Percentiles rank a stretch among this genome's conserved stretches.
Evolutionary conservation across 2,329 filamentous ascomycete genomes (phyloP).

Genomic region (Xylariales sp.): DNA sequence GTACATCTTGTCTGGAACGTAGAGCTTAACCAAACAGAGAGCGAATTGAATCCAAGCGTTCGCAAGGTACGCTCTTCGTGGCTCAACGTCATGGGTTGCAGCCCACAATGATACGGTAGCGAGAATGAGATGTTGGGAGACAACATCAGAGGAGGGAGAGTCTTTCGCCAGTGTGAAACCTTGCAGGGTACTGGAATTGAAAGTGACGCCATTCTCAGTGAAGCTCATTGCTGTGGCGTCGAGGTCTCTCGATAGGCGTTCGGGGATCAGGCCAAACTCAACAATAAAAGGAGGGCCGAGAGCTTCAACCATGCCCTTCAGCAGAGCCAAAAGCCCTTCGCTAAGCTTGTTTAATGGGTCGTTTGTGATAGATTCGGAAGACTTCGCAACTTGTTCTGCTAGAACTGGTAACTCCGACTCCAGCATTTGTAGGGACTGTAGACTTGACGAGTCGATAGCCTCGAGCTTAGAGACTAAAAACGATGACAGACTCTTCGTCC

Average conservation of each 20-base stretch:
- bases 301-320: conserved; percentile 36
- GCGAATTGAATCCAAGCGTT: conserved; percentile 74
- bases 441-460: conserved; percentile 44
- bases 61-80: conserved; percentile 34
- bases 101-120: conserved; percentile 40
- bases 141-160: conserved; percentile 33
- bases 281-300: conserved; percentile 31
- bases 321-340: conserved; percentile 40
- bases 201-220: conserved; percentile 19
- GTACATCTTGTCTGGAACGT: conserved; percentile 80
- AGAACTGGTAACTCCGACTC: conserved; percentile 61
- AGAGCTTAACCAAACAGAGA: conserved; percentile 68
- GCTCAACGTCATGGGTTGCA: conserved; percentile 21
- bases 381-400: conserved; percentile 47
- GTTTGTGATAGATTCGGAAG: conserved; percentile 43
- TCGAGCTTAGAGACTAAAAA: conserved; percentile 53
- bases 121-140: conserved; percentile 36
- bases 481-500: conserved; percentile 42
- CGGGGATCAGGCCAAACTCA: conserved; percentile 21
- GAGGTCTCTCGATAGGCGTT: conserved; percentile 13
- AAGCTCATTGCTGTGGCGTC: conserved; percentile 15
- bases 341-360: conserved; percentile 48
- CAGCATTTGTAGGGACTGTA: conserved; percentile 58
- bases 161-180: conserved; percentile 10
- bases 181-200: conserved; percentile 5